A percentile compares a stretch with the other conserved stretches of the same genome.
These are phyloP conservation scores for Coemansia sp. DNA, from an alignment of 192 early-diverging fungal genomes.

Conservation along the genomic window DNA sequence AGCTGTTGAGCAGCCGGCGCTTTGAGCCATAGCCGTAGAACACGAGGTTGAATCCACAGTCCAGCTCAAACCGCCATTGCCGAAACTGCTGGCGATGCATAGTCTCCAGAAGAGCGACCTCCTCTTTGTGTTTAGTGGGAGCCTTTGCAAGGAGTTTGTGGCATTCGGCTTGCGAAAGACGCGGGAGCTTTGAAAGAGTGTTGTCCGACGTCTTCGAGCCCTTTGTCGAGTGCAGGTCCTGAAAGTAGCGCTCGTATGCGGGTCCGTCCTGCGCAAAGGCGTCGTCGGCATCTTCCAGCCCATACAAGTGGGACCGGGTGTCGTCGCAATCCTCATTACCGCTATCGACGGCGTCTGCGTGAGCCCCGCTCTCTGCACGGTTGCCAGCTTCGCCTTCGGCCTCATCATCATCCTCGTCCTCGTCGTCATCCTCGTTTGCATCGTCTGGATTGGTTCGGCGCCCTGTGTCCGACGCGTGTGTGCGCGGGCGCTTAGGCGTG, in stretches of 20 bases:
- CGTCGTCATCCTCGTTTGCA: constrained; percentile 12
- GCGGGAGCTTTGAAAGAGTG: constrained; percentile 79
- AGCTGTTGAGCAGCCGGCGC: constrained; percentile 71
- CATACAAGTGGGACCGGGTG: neutral
- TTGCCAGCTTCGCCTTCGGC: constrained; percentile 5
- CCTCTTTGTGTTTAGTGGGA: constrained; percentile 62
- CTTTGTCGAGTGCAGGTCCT: constrained; percentile 59
- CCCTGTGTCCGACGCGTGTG: neutral
- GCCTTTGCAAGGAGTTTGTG: constrained; percentile 55
- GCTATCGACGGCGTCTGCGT: constrained; percentile 1
- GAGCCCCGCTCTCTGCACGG: neutral
- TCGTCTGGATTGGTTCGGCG: neutral
- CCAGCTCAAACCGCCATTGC: constrained; percentile 90
- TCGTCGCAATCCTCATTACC: constrained; percentile 10
- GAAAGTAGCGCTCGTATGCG: constrained; percentile 79
- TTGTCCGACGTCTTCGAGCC: constrained; percentile 78
- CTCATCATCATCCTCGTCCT: constrained; percentile 24
- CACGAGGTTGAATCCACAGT: constrained; percentile 80
- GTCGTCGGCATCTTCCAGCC: constrained; percentile 14
- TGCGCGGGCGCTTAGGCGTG: neutral
- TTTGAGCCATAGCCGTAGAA: constrained; percentile 97
- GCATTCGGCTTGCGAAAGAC: constrained; percentile 73
- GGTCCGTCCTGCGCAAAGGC: constrained; percentile 29
- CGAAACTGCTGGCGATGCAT: constrained; percentile 68
- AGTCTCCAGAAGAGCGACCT: constrained; percentile 57